Conservation (phyloP, 768 basidiomycete genomes). For the Boletus subcaerulescens region DNA sequence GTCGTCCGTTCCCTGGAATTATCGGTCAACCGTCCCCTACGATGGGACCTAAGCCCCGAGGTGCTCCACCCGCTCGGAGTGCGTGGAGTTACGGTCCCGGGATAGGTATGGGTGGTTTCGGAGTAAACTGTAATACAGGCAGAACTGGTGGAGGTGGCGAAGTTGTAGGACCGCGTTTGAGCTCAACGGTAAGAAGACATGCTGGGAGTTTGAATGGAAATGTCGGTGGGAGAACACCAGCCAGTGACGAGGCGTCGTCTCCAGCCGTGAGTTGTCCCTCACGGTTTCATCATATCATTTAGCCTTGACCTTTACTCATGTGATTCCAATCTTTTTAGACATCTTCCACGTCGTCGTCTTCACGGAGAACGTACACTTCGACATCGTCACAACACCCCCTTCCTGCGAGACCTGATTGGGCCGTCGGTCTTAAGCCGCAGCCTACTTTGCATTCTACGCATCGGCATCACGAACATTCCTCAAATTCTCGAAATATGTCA, state of each 20-base stretch:
- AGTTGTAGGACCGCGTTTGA: conserved; percentile 65
- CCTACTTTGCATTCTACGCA: conserved; percentile 56
- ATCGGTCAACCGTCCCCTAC: conserved; percentile 31
- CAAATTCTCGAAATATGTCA: conserved; percentile 38
- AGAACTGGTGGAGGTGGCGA: conserved; percentile 37
- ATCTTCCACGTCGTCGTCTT: conserved; percentile 78
- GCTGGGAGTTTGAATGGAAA: conserved; percentile 50
- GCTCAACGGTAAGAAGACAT: conserved; percentile 44
- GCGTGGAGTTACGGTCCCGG: conserved; percentile 76
- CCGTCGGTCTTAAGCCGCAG: conserved; percentile 77
- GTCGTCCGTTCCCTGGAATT: conserved; percentile 28
- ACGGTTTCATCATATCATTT: background rate
- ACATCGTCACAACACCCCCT: conserved; percentile 74
- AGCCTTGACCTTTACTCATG: conserved; percentile 7
- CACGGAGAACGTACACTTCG: conserved; percentile 73
- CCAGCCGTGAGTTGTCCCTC: conserved; percentile 57
- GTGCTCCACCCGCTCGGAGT: conserved; percentile 42
- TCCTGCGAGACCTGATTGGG: conserved; percentile 85
- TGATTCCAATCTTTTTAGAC: conserved; percentile 44
- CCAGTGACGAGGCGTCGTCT: conserved; percentile 74
- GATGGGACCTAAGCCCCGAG: conserved; percentile 26
- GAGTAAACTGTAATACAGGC: conserved; percentile 27
- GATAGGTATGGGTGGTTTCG: conserved; percentile 45
- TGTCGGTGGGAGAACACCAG: conserved; percentile 55
- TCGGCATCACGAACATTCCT: conserved; percentile 52